Percentiles rank a stretch among this genome's conserved stretches.
phyloP scores from a whole-genome alignment of 345 rosid species.

The Corchorus capsularis region DNA sequence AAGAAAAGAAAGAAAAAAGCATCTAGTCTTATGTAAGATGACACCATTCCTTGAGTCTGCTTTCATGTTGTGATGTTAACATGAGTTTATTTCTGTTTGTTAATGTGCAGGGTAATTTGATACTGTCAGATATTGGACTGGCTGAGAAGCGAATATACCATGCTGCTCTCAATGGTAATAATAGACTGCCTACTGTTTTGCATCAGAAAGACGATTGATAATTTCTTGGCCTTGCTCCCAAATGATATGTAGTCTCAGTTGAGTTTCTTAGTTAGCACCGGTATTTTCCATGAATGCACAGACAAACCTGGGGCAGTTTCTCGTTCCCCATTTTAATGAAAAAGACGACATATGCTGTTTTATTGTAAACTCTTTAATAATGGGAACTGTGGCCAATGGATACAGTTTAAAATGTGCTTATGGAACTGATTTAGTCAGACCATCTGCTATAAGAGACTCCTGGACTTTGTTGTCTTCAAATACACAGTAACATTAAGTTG shows the following conservation, averaged over 20 bases:
- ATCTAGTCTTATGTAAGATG: background rate
- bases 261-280: constrained; percentile 38
- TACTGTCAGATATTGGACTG: constrained; percentile 81
- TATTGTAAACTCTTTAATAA: constrained; percentile 32
- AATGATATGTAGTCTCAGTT: constrained; percentile 40
- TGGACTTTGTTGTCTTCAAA: background rate
- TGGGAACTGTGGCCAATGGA: constrained; percentile 25
- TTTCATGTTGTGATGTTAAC: constrained; percentile 6
- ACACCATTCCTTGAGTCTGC: background rate
- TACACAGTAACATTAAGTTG: constrained; percentile 20
- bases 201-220: constrained; percentile 95
- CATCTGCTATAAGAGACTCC: constrained; percentile 21
- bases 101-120: constrained; percentile 75
- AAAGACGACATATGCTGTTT: constrained; percentile 24
- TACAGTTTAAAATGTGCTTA: constrained; percentile 22
- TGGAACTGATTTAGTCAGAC: constrained; percentile 20
- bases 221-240: constrained; percentile 61
- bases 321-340: constrained; percentile 11
- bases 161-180: constrained; percentile 99
- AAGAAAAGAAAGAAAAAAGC: too few species aligned
- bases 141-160: constrained; percentile 96
- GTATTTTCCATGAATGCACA: constrained; percentile 33
- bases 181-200: constrained; percentile 92
- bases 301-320: constrained; percentile 27
- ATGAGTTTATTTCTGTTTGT: constrained; percentile 6